These are phyloP conservation scores for Pythium angustatum DNA, from an alignment of 352 stramenopile species.

Conservation along the genomic window DNA sequence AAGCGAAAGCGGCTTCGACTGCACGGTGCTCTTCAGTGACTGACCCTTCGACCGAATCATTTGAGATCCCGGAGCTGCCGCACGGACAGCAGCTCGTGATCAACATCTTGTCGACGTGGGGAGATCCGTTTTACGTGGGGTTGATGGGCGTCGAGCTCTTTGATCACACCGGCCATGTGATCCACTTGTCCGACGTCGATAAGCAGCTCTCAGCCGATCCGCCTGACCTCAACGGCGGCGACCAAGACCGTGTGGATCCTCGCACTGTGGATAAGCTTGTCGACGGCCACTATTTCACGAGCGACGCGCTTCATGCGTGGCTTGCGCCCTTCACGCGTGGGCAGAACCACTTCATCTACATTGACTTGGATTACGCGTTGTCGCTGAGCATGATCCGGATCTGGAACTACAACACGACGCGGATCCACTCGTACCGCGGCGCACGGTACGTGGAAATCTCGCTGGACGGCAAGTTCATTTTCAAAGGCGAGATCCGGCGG, in stretches of 20 bases:
- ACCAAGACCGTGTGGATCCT: constrained; percentile 72
- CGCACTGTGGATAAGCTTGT: constrained; percentile 88
- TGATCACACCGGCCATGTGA: constrained; percentile 69
- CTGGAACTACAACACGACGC: constrained; percentile 89
- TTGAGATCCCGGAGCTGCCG: constrained; percentile 75
- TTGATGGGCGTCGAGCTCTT: constrained; percentile 91
- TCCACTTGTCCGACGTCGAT: constrained; percentile 62
- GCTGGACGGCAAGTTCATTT: constrained; percentile 63
- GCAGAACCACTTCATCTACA: constrained; percentile 77
- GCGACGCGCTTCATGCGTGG: constrained; percentile 89
- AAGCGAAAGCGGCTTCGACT: background rate
- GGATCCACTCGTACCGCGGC: constrained; percentile 74
- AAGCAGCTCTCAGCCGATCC: constrained; percentile 79
- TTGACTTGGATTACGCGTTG: constrained; percentile 77
- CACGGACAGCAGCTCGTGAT: constrained; percentile 71
- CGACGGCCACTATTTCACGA: constrained; percentile 87
- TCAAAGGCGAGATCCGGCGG: constrained; percentile 78
- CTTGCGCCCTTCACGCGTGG: constrained; percentile 79
- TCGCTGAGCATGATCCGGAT: constrained; percentile 84
- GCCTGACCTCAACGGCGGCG: constrained; percentile 80
- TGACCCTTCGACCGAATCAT: constrained; percentile 34
- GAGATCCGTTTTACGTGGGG: constrained; percentile 90
- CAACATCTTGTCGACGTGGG: constrained; percentile 88
- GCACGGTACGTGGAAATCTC: constrained; percentile 65
- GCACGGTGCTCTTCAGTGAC: background rate